These are phyloP conservation scores for Backusella australiensis DNA, from an alignment of 192 early-diverging fungal genomes.

Conservation along the genomic window DNA sequence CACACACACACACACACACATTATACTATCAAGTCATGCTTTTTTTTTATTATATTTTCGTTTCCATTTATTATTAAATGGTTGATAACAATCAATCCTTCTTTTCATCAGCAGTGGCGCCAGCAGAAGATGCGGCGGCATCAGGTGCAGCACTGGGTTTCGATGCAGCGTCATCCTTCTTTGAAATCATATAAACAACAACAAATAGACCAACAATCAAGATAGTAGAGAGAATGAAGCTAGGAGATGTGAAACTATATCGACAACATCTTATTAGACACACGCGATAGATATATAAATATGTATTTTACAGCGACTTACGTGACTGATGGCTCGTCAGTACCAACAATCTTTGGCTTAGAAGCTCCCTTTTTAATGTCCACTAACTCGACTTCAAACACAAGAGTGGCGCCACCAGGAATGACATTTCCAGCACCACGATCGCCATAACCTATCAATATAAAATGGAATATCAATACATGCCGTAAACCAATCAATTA, in stretches of 20 bases:
- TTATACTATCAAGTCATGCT: no score
- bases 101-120: neutral
- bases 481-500: neutral
- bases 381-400: slow-evolving; percentile 79
- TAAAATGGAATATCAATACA: neutral
- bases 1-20: no score
- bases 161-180: neutral
- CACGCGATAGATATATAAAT: no score
- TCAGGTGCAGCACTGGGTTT: neutral
- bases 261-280: no score
- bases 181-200: neutral
- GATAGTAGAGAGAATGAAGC: neutral
- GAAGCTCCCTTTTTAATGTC: slow-evolving; percentile 38
- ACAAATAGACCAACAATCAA: neutral
- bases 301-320: neutral
- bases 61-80: no score
- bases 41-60: no score
- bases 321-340: neutral
- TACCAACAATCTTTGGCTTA: neutral
- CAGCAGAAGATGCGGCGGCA: neutral
- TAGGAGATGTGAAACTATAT: slow-evolving; percentile 3
- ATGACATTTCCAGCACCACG: slow-evolving; percentile 75
- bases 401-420: slow-evolving; percentile 74
- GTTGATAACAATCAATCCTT: neutral
- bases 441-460: slow-evolving; percentile 68